Evolutionary conservation across 2,329 filamentous ascomycete genomes (phyloP), one percentile per base, ranked within the genome.

Genomic region (Fusarium redolens): DNA sequence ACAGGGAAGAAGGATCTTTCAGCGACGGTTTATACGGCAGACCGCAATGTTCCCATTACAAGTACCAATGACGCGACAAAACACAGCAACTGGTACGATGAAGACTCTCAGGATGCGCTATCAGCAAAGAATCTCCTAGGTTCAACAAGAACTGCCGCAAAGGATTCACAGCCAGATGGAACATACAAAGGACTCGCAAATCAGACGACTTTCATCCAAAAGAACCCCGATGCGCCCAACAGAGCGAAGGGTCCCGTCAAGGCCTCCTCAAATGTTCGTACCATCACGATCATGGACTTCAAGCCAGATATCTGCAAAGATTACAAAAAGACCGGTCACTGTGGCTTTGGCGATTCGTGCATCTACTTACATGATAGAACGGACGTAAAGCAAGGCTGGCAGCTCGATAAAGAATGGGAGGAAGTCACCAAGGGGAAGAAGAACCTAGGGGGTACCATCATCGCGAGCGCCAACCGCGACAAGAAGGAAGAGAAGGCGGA

Each of bases 301-400:
- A 92, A 93, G 0, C 94, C 96, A 0, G 96, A 98, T 74, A 93
- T 97, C 1, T 99, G 96, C 83, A 98, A 98, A 81, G 96, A 98
- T 6, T 78, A 77, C 50, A 96, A 96, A 75, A 89, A 93, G 77
- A 96, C 92, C 0, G 92, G 92, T 0, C 79, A 73, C 18, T 83
- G 80, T 43, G 81, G 80, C 0, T 82, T 76, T 17, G 79, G 79
- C 0, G 80, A 81, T 15, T 72, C 93, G 84, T 28, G 91, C 85
- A 97, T 95, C 78, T 96, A 91, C 79, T 79, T 95, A 3, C 93
- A 96, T 78, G 91, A 90, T 12, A 86, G 93, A 65, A 92, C 93
- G 77, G 92, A 94, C 81, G 93, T 94, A 80, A 94, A 96, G 76
- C 92, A 95, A 79, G 96, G 96, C 5, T 99, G 96, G 96, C 94